A percentile compares a stretch with the other conserved stretches of the same genome.
Evolutionary conservation across 176 grass and related monocot species (phyloP).

Genomic region (Aegilops bicornis): DNA sequence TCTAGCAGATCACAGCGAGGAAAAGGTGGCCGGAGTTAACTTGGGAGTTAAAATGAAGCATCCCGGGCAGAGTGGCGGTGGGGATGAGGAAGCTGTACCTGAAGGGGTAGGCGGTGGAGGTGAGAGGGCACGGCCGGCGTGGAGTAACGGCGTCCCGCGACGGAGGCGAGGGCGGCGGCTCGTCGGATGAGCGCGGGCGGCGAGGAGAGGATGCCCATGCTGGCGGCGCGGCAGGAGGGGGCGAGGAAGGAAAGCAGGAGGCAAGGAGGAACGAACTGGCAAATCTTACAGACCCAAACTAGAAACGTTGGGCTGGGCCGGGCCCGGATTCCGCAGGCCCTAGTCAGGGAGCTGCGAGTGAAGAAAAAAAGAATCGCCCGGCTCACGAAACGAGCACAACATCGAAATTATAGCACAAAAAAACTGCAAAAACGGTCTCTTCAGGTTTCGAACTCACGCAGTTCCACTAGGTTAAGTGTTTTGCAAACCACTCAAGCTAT

Average conservation of each 20-base stretch:
- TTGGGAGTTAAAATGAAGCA: neutral
- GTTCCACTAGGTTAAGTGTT: too few relatives aligned
- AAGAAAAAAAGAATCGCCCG: too few relatives aligned
- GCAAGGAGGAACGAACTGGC: neutral
- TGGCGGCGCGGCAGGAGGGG: neutral
- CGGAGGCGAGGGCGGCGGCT: neutral
- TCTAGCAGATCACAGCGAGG: conserved; percentile 34
- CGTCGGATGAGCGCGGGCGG: conserved; percentile 42
- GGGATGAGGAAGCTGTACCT: neutral
- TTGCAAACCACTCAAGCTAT: too few relatives aligned
- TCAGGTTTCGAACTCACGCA: too few relatives aligned
- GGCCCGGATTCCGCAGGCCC: too few relatives aligned
- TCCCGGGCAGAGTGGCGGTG: neutral
- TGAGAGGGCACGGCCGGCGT: neutral
- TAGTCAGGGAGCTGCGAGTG: too few relatives aligned
- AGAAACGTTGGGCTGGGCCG: neutral
- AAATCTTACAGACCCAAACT: neutral
- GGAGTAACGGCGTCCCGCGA: neutral
- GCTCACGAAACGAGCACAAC: too few relatives aligned
- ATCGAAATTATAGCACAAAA: too few relatives aligned
- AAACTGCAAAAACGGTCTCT: too few relatives aligned
- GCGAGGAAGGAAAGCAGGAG: neutral
- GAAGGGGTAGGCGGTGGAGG: neutral
- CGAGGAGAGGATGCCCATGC: conserved; percentile 37
- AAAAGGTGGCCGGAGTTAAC: neutral